Conservation (phyloP, 2,329 filamentous ascomycete genomes). For the Lecanicillium sp. region DNA sequence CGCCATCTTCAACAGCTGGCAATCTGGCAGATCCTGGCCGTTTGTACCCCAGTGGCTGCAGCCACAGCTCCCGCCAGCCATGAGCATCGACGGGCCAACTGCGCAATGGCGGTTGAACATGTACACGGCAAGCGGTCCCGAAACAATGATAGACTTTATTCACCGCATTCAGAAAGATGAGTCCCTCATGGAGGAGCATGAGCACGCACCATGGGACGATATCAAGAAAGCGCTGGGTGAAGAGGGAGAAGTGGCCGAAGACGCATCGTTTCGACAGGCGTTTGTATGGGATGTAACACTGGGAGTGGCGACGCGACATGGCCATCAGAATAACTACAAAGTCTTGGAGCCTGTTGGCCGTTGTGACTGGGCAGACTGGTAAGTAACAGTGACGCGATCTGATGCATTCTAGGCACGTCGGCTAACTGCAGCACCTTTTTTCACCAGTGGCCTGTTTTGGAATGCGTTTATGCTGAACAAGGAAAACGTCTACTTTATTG, state of each 20-base stretch:
- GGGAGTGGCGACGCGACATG: slow-evolving; percentile 15
- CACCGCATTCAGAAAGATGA: slow-evolving; percentile 18
- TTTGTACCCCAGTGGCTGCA: slow-evolving; percentile 28
- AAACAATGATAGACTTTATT: slow-evolving; percentile 21
- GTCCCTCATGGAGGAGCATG: slow-evolving; percentile 16
- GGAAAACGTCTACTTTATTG: slow-evolving; percentile 25
- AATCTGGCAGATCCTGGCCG: slow-evolving; percentile 27
- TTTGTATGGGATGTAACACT: slow-evolving; percentile 32
- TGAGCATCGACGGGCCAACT: slow-evolving; percentile 30
- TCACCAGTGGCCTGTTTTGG: slow-evolving; percentile 30
- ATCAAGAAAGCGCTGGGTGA: slow-evolving; percentile 23
- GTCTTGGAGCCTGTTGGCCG: slow-evolving; percentile 21
- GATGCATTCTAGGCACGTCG: too few relatives aligned
- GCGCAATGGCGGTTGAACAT: slow-evolving; percentile 28
- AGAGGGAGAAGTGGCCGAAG: slow-evolving; percentile 21
- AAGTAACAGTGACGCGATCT: slow-evolving; percentile 13
- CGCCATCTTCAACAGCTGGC: slow-evolving; percentile 26
- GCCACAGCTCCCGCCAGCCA: slow-evolving; percentile 23
- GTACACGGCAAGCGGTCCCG: slow-evolving; percentile 15
- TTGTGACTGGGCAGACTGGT: slow-evolving; percentile 31
- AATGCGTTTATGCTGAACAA: slow-evolving; percentile 28
- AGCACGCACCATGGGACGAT: slow-evolving; percentile 27
- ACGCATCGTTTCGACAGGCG: slow-evolving; percentile 27
- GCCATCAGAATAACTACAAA: slow-evolving; percentile 13
- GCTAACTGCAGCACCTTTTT: not conserved